A percentile compares a stretch with the other conserved stretches of the same genome.
Conservation (phyloP, 2,329 filamentous ascomycete genomes). For the Sarocladium strictum region DNA sequence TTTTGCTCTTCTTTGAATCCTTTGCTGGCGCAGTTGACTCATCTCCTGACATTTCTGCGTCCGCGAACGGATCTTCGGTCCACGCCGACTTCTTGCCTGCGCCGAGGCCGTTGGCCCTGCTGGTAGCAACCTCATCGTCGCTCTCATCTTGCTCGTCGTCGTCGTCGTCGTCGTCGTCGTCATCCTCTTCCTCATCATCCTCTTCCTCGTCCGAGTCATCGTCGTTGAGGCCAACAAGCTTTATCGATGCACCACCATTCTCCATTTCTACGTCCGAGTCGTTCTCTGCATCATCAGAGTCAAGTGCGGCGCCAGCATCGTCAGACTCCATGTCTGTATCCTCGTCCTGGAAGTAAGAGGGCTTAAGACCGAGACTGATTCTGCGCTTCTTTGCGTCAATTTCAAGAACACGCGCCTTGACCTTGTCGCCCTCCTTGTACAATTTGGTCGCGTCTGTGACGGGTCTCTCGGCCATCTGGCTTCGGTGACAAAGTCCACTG, state of each 20-base stretch:
- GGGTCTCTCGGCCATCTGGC: conserved; percentile 79
- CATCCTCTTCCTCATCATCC: conserved; percentile 30
- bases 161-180: conserved; percentile 25
- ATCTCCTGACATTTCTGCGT: conserved; percentile 39
- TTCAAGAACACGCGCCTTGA: conserved; percentile 84
- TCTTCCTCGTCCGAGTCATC: conserved; percentile 34
- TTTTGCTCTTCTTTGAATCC: conserved; percentile 40
- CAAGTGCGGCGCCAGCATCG: conserved; percentile 39
- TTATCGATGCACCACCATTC: conserved; percentile 35
- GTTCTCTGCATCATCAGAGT: conserved; percentile 40
- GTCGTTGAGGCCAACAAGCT: conserved; percentile 42
- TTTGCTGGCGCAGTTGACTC: conserved; percentile 24
- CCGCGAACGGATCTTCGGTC: conserved; percentile 65
- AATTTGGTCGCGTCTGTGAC: conserved; percentile 83
- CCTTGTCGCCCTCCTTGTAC: conserved; percentile 84
- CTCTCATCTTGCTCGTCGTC: conserved; percentile 31
- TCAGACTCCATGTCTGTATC: conserved; percentile 45
- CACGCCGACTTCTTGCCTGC: conserved; percentile 83
- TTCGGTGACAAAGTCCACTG: conserved; percentile 87
- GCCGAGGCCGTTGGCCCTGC: conserved; percentile 52
- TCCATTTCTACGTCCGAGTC: conserved; percentile 45
- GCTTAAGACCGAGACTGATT: conserved; percentile 87
- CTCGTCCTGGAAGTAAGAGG: conserved; percentile 74
- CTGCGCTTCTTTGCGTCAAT: conserved; percentile 69
- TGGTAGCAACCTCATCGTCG: conserved; percentile 33